Evolutionary conservation across 495 filamentous ascomycete species (phyloP).

Genomic region (Tuber brumale): DNA sequence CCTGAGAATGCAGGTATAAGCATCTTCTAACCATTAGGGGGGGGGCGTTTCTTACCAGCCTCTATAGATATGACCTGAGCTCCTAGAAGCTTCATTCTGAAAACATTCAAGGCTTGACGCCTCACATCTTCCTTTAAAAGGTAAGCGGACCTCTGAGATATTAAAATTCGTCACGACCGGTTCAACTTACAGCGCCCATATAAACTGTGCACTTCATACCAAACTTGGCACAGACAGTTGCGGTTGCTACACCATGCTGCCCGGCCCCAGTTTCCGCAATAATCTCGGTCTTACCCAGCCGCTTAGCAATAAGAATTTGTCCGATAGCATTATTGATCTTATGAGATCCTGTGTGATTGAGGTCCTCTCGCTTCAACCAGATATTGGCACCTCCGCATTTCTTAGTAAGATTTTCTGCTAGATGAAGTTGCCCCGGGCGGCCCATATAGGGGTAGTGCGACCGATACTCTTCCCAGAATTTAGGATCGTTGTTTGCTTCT

Average conservation of each 20-base stretch:
- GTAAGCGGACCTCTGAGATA: neutral
- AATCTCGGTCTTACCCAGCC: conserved; percentile 84
- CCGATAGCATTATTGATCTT: conserved; percentile 98
- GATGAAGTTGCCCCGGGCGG: conserved; percentile 81
- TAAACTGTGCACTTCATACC: conserved; percentile 92
- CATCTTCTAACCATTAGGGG: neutral
- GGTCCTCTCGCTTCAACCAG: conserved; percentile 90
- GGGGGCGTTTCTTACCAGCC: conserved; percentile 54
- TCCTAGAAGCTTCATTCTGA: conserved; percentile 92
- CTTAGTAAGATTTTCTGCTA: conserved; percentile 79
- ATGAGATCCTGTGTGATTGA: conserved; percentile 81
- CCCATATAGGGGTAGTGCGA: conserved; percentile 98
- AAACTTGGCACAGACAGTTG: conserved; percentile 93
- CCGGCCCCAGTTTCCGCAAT: conserved; percentile 96
- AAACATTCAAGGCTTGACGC: conserved; percentile 89
- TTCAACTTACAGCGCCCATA: conserved; percentile 66
- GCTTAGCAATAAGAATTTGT: conserved; percentile 72
- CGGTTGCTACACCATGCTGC: conserved; percentile 91
- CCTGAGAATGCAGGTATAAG: neutral
- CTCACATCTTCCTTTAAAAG: conserved; percentile 67
- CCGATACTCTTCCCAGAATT: conserved; percentile 95
- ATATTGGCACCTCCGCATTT: conserved; percentile 85
- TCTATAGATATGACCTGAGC: conserved; percentile 82
- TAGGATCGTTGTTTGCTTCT: conserved; percentile 69
- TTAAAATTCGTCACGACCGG: neutral